Evolutionary conservation across 768 basidiomycete genomes (phyloP).

Genomic region (Favolaschia claudopus): DNA sequence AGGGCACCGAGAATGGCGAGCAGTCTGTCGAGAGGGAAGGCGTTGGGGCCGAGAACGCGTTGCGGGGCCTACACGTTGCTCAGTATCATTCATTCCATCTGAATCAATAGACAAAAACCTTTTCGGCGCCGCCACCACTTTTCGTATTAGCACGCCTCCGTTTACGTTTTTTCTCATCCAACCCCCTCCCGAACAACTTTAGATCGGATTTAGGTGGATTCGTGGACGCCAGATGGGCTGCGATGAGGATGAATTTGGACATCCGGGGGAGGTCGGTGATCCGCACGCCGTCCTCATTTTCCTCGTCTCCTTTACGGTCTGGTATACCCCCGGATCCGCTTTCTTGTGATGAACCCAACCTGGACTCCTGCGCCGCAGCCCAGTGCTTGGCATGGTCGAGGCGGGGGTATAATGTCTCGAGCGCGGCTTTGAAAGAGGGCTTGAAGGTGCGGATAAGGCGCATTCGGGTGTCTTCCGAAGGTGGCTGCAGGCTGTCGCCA

Average conservation of each 20-base stretch:
- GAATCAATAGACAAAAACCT: slow-evolving; percentile 40
- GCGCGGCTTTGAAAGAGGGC: slow-evolving; percentile 64
- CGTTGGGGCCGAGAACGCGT: slow-evolving; percentile 77
- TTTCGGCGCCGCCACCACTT: slow-evolving; percentile 53
- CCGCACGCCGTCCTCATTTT: slow-evolving; percentile 29
- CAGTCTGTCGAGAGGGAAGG: slow-evolving; percentile 83
- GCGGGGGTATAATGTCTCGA: slow-evolving; percentile 76
- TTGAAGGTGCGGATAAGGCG: slow-evolving; percentile 71
- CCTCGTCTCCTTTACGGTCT: slow-evolving; percentile 34
- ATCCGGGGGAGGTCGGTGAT: slow-evolving; percentile 62
- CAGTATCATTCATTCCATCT: not conserved
- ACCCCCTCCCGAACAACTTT: slow-evolving; percentile 81
- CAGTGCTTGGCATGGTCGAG: slow-evolving; percentile 69
- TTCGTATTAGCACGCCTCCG: slow-evolving; percentile 50
- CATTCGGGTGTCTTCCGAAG: slow-evolving; percentile 67
- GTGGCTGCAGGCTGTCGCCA: slow-evolving; percentile 35
- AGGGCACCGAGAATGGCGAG: slow-evolving; percentile 82
- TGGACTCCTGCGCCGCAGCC: slow-evolving; percentile 61
- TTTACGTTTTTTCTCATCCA: slow-evolving; percentile 69
- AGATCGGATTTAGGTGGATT: slow-evolving; percentile 85
- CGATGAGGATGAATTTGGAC: slow-evolving; percentile 78
- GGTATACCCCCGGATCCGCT: slow-evolving; percentile 30
- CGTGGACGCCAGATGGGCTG: slow-evolving; percentile 82
- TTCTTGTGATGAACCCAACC: slow-evolving; percentile 43
- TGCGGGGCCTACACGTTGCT: slow-evolving; percentile 64